phyloP scores from a whole-genome alignment of 345 rosid genomes.

The Kernera saxatilis region DNA sequence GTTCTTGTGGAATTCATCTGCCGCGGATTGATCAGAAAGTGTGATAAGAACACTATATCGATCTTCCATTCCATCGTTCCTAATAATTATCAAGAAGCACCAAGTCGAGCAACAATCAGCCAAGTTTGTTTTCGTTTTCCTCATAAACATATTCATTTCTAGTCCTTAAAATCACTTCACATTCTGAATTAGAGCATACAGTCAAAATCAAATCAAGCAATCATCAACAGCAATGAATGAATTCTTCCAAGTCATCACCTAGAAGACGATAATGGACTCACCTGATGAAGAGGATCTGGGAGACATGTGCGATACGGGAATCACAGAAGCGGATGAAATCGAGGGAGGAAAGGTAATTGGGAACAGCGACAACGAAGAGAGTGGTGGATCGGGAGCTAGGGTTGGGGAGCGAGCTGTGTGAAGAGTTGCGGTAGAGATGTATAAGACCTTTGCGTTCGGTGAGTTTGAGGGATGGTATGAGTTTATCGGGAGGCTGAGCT shows the following conservation, averaged over 20 bases:
- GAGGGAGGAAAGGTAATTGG: conserved; percentile 65
- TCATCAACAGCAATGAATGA: background rate
- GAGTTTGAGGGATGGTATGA: conserved; percentile 38
- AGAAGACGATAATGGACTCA: background rate
- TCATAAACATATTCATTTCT: conserved; percentile 8
- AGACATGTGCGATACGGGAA: conserved; percentile 38
- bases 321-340: conserved; percentile 76
- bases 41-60: conserved; percentile 72
- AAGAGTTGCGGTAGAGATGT: conserved; percentile 60
- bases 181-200: background rate
- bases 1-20: conserved; percentile 53
- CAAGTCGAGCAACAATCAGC: background rate
- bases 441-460: conserved; percentile 66
- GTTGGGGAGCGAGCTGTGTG: conserved; percentile 59
- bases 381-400: conserved; percentile 61
- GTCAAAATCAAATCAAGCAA: background rate
- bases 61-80: conserved; percentile 95
- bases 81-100: conserved; percentile 1
- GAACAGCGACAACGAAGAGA: conserved; percentile 82
- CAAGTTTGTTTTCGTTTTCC: background rate
- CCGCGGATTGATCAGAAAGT: conserved; percentile 47
- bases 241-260: background rate
- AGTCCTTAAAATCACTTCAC: background rate
- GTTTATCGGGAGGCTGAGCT: conserved; percentile 20
- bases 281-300: conserved; percentile 68